phyloP scores from a whole-genome alignment of 768 basidiomycete genomes.

The Glaciozyma martinii region DNA sequence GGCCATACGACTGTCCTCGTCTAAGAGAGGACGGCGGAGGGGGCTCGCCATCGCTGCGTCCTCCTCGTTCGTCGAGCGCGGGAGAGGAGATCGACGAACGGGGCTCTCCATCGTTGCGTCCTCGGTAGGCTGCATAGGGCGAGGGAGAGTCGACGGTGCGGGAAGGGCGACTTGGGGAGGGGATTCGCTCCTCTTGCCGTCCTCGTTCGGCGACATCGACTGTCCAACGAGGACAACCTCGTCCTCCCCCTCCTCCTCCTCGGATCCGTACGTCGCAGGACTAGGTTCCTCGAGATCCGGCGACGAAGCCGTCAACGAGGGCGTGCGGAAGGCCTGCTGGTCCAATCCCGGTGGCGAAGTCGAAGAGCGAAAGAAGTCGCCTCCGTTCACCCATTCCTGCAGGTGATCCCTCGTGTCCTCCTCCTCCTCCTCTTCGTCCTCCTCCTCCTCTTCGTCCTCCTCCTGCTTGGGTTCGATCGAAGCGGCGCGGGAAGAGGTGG shows the following conservation, averaged over 20 bases:
- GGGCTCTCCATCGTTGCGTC: not conserved
- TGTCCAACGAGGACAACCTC: conserved; percentile 5
- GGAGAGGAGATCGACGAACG: conserved; percentile 1
- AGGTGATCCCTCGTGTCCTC: not conserved
- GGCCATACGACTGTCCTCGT: not conserved
- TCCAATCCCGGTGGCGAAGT: not conserved
- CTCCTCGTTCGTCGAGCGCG: not conserved
- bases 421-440: not conserved
- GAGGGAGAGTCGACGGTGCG: not conserved
- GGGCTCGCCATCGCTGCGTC: not conserved
- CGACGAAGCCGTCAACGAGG: not conserved
- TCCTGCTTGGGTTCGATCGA: not conserved
- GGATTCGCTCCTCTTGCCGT: not conserved
- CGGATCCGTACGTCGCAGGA: not conserved
- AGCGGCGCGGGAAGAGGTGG: not conserved
- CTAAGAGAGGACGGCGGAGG: not conserved
- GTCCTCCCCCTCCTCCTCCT: not conserved
- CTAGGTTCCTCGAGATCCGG: not conserved
- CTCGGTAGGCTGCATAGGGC: not conserved
- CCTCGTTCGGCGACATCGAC: not conserved
- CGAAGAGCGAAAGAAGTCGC: not conserved
- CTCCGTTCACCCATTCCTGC: not conserved
- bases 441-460: not conserved
- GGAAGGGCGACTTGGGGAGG: not conserved
- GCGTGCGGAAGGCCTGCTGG: not conserved